These are phyloP conservation scores for Collybiopsis luxurians DNA, from an alignment of 768 basidiomycete genomes.

Conservation along the genomic window DNA sequence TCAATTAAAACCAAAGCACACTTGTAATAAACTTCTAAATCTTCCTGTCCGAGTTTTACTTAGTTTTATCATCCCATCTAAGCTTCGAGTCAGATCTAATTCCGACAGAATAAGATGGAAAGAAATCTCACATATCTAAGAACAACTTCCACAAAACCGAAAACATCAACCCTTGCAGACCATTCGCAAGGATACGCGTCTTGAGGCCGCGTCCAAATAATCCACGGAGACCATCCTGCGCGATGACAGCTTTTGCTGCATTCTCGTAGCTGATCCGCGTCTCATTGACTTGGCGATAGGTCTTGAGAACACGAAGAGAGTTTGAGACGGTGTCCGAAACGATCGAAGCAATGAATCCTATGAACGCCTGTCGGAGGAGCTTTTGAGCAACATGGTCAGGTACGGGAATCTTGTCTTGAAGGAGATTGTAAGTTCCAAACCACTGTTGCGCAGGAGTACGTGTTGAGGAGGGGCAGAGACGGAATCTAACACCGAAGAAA, in stretches of 20 bases:
- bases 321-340: slow-evolving; percentile 86
- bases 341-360: slow-evolving; percentile 86
- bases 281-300: slow-evolving; percentile 90
- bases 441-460: too few species aligned
- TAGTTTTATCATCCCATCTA: slow-evolving; percentile 32
- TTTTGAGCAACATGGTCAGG: slow-evolving; percentile 52
- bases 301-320: slow-evolving; percentile 90
- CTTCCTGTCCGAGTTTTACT: too few species aligned
- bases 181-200: slow-evolving; percentile 87
- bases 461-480: too few species aligned
- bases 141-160: slow-evolving; percentile 90
- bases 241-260: slow-evolving; percentile 76
- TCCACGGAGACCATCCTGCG: slow-evolving; percentile 71
- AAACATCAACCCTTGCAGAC: slow-evolving; percentile 90
- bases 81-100: too few species aligned
- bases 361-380: slow-evolving; percentile 80
- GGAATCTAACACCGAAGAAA: too few species aligned
- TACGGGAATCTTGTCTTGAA: slow-evolving; percentile 59
- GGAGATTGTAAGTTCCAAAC: slow-evolving; percentile 85
- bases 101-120: too few species aligned
- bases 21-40: too few species aligned
- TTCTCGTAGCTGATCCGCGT: slow-evolving; percentile 74
- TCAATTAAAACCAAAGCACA: too few species aligned
- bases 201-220: slow-evolving; percentile 88
- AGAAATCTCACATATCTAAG: slow-evolving; percentile 70